These are phyloP conservation scores for Cladosporium sp. DNA, from an alignment of 2,329 filamentous ascomycete genomes.

Conservation along the genomic window DNA sequence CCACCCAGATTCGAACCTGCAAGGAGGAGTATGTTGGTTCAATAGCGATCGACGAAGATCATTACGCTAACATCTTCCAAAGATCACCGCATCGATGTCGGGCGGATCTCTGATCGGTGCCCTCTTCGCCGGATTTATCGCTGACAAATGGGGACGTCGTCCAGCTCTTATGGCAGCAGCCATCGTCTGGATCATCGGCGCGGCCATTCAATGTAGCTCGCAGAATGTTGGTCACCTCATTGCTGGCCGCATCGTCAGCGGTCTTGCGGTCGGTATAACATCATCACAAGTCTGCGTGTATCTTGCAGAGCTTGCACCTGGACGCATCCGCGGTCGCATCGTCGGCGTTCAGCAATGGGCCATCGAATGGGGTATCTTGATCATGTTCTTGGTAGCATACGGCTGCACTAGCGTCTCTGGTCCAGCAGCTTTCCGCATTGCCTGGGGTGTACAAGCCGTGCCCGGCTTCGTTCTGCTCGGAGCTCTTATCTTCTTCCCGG, in stretches of 20 bases:
- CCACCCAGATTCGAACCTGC: slow-evolving; percentile 49
- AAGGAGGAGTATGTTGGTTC: slow-evolving; percentile 47
- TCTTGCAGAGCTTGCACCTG: slow-evolving; percentile 59
- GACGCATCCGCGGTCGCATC: slow-evolving; percentile 55
- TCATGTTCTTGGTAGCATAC: slow-evolving; percentile 64
- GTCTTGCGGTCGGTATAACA: slow-evolving; percentile 67
- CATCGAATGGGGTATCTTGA: slow-evolving; percentile 61
- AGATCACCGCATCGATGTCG: slow-evolving; percentile 66
- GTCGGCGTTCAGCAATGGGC: slow-evolving; percentile 70
- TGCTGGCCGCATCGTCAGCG: slow-evolving; percentile 64
- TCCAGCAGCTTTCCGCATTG: slow-evolving; percentile 47
- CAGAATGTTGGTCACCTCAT: slow-evolving; percentile 67
- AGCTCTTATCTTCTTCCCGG: slow-evolving; percentile 40
- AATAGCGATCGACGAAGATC: not conserved
- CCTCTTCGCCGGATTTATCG: slow-evolving; percentile 53
- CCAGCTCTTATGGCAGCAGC: slow-evolving; percentile 49
- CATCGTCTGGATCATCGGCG: slow-evolving; percentile 46
- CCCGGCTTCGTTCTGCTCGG: slow-evolving; percentile 36
- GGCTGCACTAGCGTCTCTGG: slow-evolving; percentile 55
- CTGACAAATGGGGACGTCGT: slow-evolving; percentile 53
- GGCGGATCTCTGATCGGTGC: slow-evolving; percentile 64
- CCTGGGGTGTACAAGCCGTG: slow-evolving; percentile 41
- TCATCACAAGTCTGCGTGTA: slow-evolving; percentile 63
- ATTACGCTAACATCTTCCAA: not conserved
- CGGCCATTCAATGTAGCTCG: slow-evolving; percentile 57